These are phyloP conservation scores for Trichocladium antarcticum DNA, from an alignment of 495 filamentous ascomycete genomes.

Conservation along the genomic window DNA sequence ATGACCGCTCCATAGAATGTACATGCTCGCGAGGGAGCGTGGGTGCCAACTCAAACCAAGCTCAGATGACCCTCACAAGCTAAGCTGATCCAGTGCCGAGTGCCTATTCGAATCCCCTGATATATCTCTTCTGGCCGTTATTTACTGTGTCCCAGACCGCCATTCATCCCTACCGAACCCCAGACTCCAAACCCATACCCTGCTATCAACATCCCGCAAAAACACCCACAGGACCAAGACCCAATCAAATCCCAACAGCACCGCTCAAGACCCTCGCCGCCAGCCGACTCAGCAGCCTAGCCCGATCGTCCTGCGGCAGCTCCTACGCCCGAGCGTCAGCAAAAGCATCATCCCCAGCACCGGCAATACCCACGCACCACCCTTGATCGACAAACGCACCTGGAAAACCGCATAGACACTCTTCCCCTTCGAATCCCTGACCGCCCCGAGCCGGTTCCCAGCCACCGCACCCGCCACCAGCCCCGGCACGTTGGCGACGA, in stretches of 20 bases:
- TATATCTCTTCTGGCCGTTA: not conserved
- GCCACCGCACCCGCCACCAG: constrained; percentile 84
- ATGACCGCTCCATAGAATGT: not conserved
- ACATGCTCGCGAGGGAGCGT: not conserved
- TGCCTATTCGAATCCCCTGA: not conserved
- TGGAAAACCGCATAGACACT: constrained; percentile 87
- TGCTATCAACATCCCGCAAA: not conserved
- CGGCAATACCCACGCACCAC: not conserved
- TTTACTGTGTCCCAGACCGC: not conserved
- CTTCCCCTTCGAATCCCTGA: constrained; percentile 85
- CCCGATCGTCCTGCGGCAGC: constrained; percentile 67
- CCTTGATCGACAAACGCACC: constrained; percentile 12
- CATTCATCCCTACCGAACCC: not conserved
- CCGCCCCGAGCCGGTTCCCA: constrained; percentile 76
- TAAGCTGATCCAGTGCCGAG: not conserved
- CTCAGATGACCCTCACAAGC: not conserved
- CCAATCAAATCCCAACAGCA: constrained; percentile 33
- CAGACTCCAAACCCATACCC: constrained; percentile 3
- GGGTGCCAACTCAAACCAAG: not conserved
- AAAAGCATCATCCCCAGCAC: not conserved
- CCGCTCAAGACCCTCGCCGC: constrained; percentile 62
- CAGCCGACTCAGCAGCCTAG: constrained; percentile 63
- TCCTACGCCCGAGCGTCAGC: constrained; percentile 34
- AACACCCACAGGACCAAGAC: not conserved
- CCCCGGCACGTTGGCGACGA: constrained; percentile 83